phyloP scores from a whole-genome alignment of 164 flowering plant genomes.

The Cinnamomum micranthum region DNA sequence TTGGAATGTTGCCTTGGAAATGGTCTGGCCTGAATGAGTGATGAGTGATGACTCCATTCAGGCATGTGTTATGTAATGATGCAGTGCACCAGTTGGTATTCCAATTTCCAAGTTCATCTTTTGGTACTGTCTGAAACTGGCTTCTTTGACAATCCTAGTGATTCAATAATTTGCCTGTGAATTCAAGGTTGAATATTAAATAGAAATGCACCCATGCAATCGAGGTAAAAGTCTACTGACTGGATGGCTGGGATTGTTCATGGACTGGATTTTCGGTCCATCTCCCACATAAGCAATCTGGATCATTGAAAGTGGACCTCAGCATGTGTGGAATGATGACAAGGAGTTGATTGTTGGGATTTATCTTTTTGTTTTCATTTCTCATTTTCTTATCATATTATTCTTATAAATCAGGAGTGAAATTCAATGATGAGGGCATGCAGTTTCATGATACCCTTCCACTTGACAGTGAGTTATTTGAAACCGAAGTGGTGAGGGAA shows the following conservation, averaged over 20 bases:
- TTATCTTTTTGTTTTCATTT: neutral
- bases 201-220: neutral
- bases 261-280: neutral
- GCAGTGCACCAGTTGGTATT: neutral
- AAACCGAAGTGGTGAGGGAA: slow-evolving; percentile 25
- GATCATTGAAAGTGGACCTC: neutral
- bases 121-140: neutral
- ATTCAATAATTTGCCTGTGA: neutral
- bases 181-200: neutral
- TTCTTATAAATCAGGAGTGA: slow-evolving; percentile 20
- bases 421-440: slow-evolving; percentile 6
- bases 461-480: slow-evolving; percentile 16
- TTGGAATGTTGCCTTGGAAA: no score
- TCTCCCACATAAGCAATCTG: neutral
- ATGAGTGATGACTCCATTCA: no score
- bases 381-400: neutral
- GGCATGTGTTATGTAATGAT: neutral
- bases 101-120: neutral
- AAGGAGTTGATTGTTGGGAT: neutral
- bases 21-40: neutral
- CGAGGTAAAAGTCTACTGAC: neutral
- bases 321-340: neutral
- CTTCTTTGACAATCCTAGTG: neutral
- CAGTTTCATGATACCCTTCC: slow-evolving; percentile 27
- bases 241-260: neutral